Evolutionary conservation across 352 stramenopile genomes (phyloP), one percentile per base, ranked within the genome.

Genomic region (Phytophthora hybrid): DNA sequence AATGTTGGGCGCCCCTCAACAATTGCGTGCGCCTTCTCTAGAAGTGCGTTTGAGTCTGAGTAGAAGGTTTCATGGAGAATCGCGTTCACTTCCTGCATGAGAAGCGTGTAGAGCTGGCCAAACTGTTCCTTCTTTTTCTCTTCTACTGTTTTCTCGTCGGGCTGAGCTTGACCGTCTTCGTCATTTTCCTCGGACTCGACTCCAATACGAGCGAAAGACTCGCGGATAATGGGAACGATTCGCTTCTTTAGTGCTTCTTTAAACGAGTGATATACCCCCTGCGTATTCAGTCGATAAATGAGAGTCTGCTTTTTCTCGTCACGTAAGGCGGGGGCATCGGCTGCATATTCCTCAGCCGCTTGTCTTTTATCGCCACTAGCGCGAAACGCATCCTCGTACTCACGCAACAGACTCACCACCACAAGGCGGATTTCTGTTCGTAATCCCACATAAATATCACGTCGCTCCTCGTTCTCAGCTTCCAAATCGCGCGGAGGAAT

Each of bases 181-280:
- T 71, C 68, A 46, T 66, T 66, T 32, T 73, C 73, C 1, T 74
- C 72, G 0, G 58, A 68, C 16, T 57, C 16, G 54, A 68, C 21
- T 60, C 76, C 65, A 59, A 21, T 77, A 44, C 55, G 73, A 61
- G 77, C 74, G 47, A 90, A 90, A 21, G 75, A 73, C 57, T 94
- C 82, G 10, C 87, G 85, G 47, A 95, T 90, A 11, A 96, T 56
- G 8, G 84, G 79, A 8, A 95, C 76, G n/a, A 96, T 78, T 49
- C 82, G 87, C 67, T 93, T 93, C 77, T 94, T 94, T 53, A 96
- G 85, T 54, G 85, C 71, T 65, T 96, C 86, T 59, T 95, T 96
- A 61, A 96, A 94, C 19, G 76, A 77, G 63, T 95, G 89, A 71
- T 96, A 96, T 29, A 80, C 68, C 14, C 89, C 87, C 37, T 94